Evolutionary conservation across 306 rosid species (phyloP), one percentile per base, ranked within the genome.

Genomic region (Canavalia ensiformis): DNA sequence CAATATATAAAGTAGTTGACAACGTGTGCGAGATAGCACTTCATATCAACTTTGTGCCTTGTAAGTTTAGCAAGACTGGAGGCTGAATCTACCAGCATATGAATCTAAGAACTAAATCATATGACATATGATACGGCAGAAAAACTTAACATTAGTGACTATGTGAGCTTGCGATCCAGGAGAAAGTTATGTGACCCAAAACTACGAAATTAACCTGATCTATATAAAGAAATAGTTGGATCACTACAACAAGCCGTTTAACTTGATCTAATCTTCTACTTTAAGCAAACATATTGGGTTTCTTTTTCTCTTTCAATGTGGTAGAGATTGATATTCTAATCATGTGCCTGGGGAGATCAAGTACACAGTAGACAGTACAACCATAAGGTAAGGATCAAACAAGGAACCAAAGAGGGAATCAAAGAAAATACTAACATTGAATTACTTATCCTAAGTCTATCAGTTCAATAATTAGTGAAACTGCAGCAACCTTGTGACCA

Each of bases 61-160:
- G 52, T 72, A 29, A 12, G 57, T 58, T 44, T 76, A 46, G 60
- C 56, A 11, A 45, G 68, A 49, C 2, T 71, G 30, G 5, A 50
- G 4, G 45, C 46, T 12, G 25, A n/a, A 7, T 1, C 41, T 75
- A 13, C 57, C 13, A 57, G 29, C 10, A 58, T 44, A 9, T 18
- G 3, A 69, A 25, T 55, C 52, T 29, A 37, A 57, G 56, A 42
- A 46, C 44, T 30, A 59, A 58, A 59, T 45, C 13, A 33, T n/a
- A 56, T 57, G 72, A 31, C 60, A 59, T 30, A 76, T 33, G 64
- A 51, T 69, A 47, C n/a, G 25, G 1, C 30, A 71, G 76, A 51
- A 71, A 50, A 71, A 47, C 45, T 10, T 31, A 6, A 33, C 45
- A 30, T 3, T 6, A 30, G 35, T 58, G 3, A 35, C 29, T 0